Percentiles rank a stretch among this genome's conserved stretches.
Conservation (phyloP, 306 rosid species). For the Pueraria montana region DNA sequence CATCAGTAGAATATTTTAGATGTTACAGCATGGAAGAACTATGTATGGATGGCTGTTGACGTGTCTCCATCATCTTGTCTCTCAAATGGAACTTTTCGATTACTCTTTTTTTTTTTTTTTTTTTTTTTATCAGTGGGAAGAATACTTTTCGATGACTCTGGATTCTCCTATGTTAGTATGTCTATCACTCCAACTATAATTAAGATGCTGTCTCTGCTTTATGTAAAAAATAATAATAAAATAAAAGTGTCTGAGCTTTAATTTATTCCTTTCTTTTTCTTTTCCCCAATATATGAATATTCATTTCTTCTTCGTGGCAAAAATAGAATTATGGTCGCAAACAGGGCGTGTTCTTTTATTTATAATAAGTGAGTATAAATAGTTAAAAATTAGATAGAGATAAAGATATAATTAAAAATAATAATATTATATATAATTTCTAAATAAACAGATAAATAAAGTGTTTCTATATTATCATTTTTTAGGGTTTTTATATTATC, state of each 20-base stretch:
- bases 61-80: slow-evolving; percentile 39
- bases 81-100: slow-evolving; percentile 36
- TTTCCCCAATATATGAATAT: not conserved
- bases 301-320: not conserved
- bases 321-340: not conserved
- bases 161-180: slow-evolving; percentile 3
- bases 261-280: not conserved
- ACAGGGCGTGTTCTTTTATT: not conserved
- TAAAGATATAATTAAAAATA: not conserved
- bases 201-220: not conserved
- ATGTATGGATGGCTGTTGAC: slow-evolving; percentile 30
- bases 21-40: slow-evolving; percentile 8
- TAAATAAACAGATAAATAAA: not conserved
- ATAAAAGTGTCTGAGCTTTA: not conserved
- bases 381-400: too few species aligned
- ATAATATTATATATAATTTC: not conserved
- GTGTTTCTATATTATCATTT: too few species aligned
- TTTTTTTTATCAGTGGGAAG: too few species aligned
- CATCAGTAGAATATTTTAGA: not conserved
- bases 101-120: too few species aligned
- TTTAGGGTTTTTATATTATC: too few species aligned
- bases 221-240: not conserved
- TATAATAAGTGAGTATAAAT: not conserved
- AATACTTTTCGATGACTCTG: slow-evolving; percentile 37
- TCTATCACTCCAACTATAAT: slow-evolving; percentile 15